Evolutionary conservation across 768 basidiomycete species (phyloP), one percentile per base, ranked within the genome.

Genomic region (Pleurotus cornucopiae): DNA sequence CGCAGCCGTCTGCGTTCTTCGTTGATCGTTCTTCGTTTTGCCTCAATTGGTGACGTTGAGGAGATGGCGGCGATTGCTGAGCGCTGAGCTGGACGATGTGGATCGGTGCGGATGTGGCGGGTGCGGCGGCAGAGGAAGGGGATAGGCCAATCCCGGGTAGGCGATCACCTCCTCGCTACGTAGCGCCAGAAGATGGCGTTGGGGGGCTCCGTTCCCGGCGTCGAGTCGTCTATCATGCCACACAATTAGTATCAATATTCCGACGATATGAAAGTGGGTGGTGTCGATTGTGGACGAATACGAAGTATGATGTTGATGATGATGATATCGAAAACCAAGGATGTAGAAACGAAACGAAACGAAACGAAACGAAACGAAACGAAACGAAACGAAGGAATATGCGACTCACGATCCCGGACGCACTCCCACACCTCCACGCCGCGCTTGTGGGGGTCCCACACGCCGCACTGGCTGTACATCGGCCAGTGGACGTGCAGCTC

Each of bases 401-500:
- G 18, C 18, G 48, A 79, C 85, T 70, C 69, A 89, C 88, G 88
- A 62, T 81, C 79, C 68, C 75, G 70, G 54, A 88, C 73, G 65
- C 88, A 89, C 63, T 89, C 86, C 86, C 86, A 89, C 54, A 89
- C 79, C 55, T 88, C 85, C 41, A 89, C 88, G 23, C 84, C 82
- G 40, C 81, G 79, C 52, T 81, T 76, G 68, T 77, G 79, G 20
- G 80, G 70, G 69, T 89, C 84, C 87, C 86, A 89, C 12, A 85
- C 76, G 54, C 83, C 83, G 67, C 88, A 89, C 64, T 89, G 88
- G 58, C 81, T 81, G 66, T 80, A 77, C 44, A 83, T 60, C 20
- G 76, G 62, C 87, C 87, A 89, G 67, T 83, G 73, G 41, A 85
- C 73, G 65, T 85, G 84, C 63, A 76, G 62, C 66, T 88, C 86